These are phyloP conservation scores for Boletellus ananas DNA, from an alignment of 768 basidiomycete species.

Conservation along the genomic window DNA sequence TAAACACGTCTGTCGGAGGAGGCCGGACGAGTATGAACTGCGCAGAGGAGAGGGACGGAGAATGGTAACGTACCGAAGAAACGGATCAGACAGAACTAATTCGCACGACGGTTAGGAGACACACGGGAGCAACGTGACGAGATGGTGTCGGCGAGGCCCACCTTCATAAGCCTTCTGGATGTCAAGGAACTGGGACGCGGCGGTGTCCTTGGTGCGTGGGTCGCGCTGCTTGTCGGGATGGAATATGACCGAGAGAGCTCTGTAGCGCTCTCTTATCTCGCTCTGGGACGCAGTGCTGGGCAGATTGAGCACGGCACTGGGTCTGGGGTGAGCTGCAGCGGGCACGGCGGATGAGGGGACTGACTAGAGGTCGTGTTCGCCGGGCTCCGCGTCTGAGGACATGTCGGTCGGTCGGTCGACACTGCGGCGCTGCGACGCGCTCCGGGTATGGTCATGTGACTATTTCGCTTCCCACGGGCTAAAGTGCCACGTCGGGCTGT, in stretches of 20 bases:
- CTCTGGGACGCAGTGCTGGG: constrained; percentile 55
- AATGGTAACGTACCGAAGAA: constrained; percentile 49
- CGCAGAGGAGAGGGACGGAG: background rate
- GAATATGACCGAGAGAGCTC: constrained; percentile 67
- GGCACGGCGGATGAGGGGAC: constrained; percentile 5
- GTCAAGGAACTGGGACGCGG: constrained; percentile 65
- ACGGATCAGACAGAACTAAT: constrained; percentile 67
- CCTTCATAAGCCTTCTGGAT: constrained; percentile 85
- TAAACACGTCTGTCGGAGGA: constrained; percentile 58
- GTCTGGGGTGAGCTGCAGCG: background rate
- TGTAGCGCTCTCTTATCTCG: constrained; percentile 75
- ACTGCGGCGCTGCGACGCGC: background rate
- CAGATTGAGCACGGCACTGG: constrained; percentile 65
- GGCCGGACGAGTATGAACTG: constrained; percentile 5
- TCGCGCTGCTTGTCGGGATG: constrained; percentile 83
- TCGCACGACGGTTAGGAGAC: constrained; percentile 15
- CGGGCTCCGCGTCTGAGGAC: background rate
- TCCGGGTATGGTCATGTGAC: constrained; percentile 21
- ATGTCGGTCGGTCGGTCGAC: constrained; percentile 3
- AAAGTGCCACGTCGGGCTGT: constrained; percentile 23
- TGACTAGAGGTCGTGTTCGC: constrained; percentile 21
- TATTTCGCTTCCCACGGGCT: constrained; percentile 17
- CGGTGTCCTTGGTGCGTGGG: constrained; percentile 50
- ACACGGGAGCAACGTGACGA: background rate
- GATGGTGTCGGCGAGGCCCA: constrained; percentile 24